Base-by-base conservation (phyloP, 1,284 basidiomycete species). In the Tausonia pullulans region DNA sequence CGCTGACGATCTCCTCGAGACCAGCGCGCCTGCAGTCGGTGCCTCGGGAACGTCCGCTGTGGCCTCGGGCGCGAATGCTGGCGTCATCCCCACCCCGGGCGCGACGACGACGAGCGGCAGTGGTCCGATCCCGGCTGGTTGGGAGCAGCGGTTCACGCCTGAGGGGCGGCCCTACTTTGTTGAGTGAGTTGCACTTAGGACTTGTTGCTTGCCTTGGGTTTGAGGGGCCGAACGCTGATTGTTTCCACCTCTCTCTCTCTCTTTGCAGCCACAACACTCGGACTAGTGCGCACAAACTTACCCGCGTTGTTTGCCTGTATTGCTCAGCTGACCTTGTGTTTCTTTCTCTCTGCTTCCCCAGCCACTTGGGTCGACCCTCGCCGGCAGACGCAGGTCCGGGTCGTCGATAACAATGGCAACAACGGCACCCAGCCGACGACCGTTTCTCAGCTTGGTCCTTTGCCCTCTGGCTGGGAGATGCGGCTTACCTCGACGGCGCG, bases 381-480 rank as follows among this genome's bases (percentile, higher is more conserved):
- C 51, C 86, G 92, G 39, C 86, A 88, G 75, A 89, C 90, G 64
- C 83, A 93, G 66, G 81, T 87, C 58, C 86, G 85, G 65, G 89
- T 94, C 65, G 88, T 94, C 83, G 90, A 88, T 9, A 88, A 89
- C 69, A 86, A 82, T 75, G 86, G 82, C 67, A 87, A 88, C 74
- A 87, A 88, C 68, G 78, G 89, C 44, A 83, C 86, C 46, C 86
- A 87, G 72, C 87, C 86, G 39, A 83, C 87, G 70, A 85, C 87
- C 14, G 94, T 90, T 69, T 84, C 87, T 44, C 92, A 95, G 73
- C 85, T 98, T 4, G 96, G 96, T 0, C 90, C 93, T 5, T 81
- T 99, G 54, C 96, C 96, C 5, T 93, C 90, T 61, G 96, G 92
- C 53, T 96, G 92, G 92, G 93, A 97, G 79, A 96, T 96, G 92